Base-by-base conservation (phyloP, 2,329 filamentous ascomycete genomes). In the Penicillium brasilianum region DNA sequence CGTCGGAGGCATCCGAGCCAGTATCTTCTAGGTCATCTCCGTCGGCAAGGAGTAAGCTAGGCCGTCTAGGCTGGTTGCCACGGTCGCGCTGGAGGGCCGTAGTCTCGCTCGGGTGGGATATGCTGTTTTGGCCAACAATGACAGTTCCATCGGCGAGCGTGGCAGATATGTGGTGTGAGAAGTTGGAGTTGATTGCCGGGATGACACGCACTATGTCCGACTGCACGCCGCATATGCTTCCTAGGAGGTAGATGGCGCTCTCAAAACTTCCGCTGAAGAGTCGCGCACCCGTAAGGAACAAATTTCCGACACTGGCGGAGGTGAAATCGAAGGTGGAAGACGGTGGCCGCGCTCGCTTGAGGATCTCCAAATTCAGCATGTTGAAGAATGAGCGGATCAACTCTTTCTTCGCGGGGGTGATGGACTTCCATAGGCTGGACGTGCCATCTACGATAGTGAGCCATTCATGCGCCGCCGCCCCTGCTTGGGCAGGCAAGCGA, bases 191-290 rank as follows among this genome's bases (percentile, higher is more conserved):
- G 69, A 98, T 91, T 4, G 91, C 92, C 0, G 94, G 95, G 16
- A 98, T 87, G 0, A 97, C 92, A 0, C 88, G 85, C 6, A 95
- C 87, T 55, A 88, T 84, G 46, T 81, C 78, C 11, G 87, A 84
- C 0, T 92, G 90, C 0, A 98, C 90, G n/a, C 87, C 87, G 72
- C 93, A 96, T 65, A 97, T 91, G 68, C 89, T 90, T 54, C 90
- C 90, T 4, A 98, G 84, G 2, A 98, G 85, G 73, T 97, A 97
- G 64, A 98, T 95, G 44, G 92, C 92, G 7, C 90, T 91, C 76
- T 98, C 95, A 66, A 98, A 94, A 60, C 90, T 94, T 34, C 94
- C 94, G 0, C 92, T 93, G 78, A 97, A 97, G 11, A 98, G 84
- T 1, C 94, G 87, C 0, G 92, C 93, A 0, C 93, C 94, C 0